A percentile compares a stretch with the other conserved stretches of the same genome.
Conservation (phyloP, 345 rosid species). For the Garcia nutans region DNA sequence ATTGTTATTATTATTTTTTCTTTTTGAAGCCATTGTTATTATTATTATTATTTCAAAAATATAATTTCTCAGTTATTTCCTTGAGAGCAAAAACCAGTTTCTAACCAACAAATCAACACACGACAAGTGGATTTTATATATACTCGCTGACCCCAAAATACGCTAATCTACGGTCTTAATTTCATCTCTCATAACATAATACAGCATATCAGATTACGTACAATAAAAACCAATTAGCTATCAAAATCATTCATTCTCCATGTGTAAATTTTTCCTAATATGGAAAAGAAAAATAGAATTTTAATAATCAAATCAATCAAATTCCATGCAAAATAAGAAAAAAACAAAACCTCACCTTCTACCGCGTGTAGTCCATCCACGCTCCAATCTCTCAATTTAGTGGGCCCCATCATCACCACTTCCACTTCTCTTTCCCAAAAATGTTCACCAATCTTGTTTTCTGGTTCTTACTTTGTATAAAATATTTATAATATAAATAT, state of each 20-base stretch:
- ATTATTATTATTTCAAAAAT: too few species aligned
- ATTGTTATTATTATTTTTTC: too few species aligned
- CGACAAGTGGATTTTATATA: too few species aligned
- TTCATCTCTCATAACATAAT: neutral
- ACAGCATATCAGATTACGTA: neutral
- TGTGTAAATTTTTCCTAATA: constrained; percentile 3
- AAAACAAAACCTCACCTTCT: neutral
- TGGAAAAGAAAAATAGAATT: neutral
- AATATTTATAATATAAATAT: too few species aligned
- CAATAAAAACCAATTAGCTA: neutral
- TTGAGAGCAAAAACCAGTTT: too few species aligned
- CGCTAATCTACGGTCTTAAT: too few species aligned
- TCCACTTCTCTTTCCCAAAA: neutral
- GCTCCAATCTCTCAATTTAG: constrained; percentile 3
- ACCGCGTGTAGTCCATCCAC: neutral
- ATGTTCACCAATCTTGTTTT: constrained; percentile 3
- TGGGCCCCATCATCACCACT: neutral
- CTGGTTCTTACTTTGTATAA: neutral
- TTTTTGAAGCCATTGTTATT: too few species aligned
- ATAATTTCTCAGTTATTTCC: too few species aligned
- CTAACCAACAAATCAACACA: too few species aligned
- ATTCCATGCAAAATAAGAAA: neutral
- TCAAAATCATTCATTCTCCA: constrained; percentile 19
- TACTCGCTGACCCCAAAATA: too few species aligned
- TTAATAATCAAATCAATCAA: neutral